A percentile compares a stretch with the other conserved stretches of the same genome.
Evolutionary conservation across 1,139 yeast genomes (phyloP).

Genomic region (Debaryomyces nepalensis): DNA sequence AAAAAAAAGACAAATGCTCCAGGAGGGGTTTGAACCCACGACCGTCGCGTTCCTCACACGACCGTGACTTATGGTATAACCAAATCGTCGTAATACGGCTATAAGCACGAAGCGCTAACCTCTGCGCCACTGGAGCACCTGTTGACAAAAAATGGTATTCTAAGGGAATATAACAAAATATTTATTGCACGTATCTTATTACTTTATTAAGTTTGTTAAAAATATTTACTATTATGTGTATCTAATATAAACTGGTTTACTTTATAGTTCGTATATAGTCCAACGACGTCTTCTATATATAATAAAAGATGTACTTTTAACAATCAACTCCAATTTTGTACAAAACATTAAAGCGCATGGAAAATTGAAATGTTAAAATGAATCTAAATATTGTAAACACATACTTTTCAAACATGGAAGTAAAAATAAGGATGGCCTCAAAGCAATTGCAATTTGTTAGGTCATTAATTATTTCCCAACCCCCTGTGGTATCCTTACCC

Average conservation of each 20-base stretch:
- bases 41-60: conserved; percentile 64
- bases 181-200: not conserved
- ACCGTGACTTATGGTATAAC: conserved; percentile 59
- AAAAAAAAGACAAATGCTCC: conserved; percentile 52
- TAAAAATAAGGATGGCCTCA: conserved; percentile 2
- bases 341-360: not conserved
- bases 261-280: too few species aligned
- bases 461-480: conserved; percentile 12
- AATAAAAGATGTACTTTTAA: not conserved
- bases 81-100: conserved; percentile 54
- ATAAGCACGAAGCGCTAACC: conserved; percentile 62
- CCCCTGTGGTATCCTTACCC: conserved; percentile 9
- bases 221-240: not conserved
- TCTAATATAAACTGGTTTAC: not conserved
- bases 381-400: not conserved
- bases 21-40: conserved; percentile 63
- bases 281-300: not conserved
- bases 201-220: not conserved
- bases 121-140: conserved; percentile 57
- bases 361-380: not conserved
- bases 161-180: not conserved
- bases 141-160: not conserved
- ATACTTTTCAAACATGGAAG: conserved; percentile 1
- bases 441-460: conserved; percentile 12
- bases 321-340: not conserved